phyloP scores from a whole-genome alignment of 208 protist genomes.

The Kentomonas sorsogonicus region DNA sequence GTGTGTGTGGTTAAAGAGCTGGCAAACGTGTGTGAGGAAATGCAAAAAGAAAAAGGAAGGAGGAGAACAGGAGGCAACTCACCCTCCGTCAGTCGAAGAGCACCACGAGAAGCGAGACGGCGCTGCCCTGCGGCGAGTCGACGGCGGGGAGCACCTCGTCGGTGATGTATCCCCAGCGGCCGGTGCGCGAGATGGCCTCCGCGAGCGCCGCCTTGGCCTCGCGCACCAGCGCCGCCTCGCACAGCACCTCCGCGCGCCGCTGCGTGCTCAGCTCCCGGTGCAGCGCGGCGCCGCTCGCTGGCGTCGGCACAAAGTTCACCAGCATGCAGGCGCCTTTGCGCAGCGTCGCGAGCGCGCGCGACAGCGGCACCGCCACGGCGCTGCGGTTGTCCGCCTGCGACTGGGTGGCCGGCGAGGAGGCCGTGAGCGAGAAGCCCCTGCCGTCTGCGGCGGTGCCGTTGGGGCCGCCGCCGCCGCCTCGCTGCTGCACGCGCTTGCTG shows the following conservation, averaged over 20 bases:
- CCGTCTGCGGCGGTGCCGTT: constrained; percentile 2
- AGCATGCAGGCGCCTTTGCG: constrained; percentile 41
- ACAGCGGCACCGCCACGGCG: constrained; percentile 29
- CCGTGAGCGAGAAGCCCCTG: background rate
- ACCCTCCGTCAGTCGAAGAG: constrained; percentile 28
- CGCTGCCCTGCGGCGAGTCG: constrained; percentile 50
- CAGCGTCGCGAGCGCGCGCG: constrained; percentile 32
- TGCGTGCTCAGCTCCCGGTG: constrained; percentile 27
- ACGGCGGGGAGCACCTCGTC: constrained; percentile 67
- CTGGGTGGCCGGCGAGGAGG: background rate
- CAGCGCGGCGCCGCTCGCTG: constrained; percentile 28
- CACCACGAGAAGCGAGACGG: constrained; percentile 47
- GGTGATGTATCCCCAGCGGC: constrained; percentile 55
- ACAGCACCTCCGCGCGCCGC: constrained; percentile 34
- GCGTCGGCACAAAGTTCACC: constrained; percentile 43
- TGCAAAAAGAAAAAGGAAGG: constrained; percentile 1
- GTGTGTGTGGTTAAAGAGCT: background rate
- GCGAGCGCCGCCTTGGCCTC: constrained; percentile 44
- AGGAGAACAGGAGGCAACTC: background rate
- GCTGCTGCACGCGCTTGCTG: background rate
- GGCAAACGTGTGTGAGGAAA: background rate
- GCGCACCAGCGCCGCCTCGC: constrained; percentile 24
- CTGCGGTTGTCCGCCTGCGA: constrained; percentile 18
- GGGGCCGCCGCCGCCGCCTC: constrained; percentile 1
- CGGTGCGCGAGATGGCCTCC: constrained; percentile 43